A percentile compares a stretch with the other conserved stretches of the same genome.
These are phyloP conservation scores for Globisporangium canariense DNA, from an alignment of 352 stramenopile species.

Conservation along the genomic window DNA sequence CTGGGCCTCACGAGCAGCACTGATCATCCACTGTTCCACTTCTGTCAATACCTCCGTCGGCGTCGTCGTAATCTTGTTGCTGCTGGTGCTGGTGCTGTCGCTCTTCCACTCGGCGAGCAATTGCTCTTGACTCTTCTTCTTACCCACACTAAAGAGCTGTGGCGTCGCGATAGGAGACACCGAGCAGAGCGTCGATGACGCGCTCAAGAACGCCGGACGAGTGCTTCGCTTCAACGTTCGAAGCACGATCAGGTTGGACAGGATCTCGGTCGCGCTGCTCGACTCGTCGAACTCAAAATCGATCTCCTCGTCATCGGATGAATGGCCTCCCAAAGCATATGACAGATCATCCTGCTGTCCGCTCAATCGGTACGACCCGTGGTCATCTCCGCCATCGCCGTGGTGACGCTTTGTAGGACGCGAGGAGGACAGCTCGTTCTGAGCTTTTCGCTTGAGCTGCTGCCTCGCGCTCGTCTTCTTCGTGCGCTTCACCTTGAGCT, in stretches of 20 bases:
- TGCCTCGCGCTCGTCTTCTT: constrained; percentile 34
- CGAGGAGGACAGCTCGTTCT: constrained; percentile 27
- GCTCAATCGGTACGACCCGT: background rate
- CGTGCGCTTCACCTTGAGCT: constrained; percentile 73
- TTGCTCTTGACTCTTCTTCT: constrained; percentile 1
- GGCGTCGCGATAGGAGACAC: constrained; percentile 32
- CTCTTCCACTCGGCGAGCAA: constrained; percentile 3
- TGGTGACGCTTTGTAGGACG: constrained; percentile 37
- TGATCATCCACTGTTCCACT: constrained; percentile 46
- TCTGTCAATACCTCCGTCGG: constrained; percentile 26
- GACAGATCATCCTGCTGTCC: constrained; percentile 13
- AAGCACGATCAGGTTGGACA: constrained; percentile 76
- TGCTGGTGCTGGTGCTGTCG: constrained; percentile 5
- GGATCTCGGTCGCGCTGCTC: constrained; percentile 70
- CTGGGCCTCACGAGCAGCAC: constrained; percentile 57
- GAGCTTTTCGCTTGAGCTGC: constrained; percentile 40
- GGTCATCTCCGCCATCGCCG: constrained; percentile 2
- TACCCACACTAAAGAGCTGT: constrained; percentile 6
- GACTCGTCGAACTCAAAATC: constrained; percentile 68
- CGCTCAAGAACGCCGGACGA: constrained; percentile 29
- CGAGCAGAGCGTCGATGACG: constrained; percentile 40
- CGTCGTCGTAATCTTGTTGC: background rate
- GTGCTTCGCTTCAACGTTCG: constrained; percentile 65
- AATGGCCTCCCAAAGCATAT: constrained; percentile 17
- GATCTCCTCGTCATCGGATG: constrained; percentile 55